Evolutionary conservation across 2,329 filamentous ascomycete species (phyloP).

Genomic region (Penicillium capsulatum): DNA sequence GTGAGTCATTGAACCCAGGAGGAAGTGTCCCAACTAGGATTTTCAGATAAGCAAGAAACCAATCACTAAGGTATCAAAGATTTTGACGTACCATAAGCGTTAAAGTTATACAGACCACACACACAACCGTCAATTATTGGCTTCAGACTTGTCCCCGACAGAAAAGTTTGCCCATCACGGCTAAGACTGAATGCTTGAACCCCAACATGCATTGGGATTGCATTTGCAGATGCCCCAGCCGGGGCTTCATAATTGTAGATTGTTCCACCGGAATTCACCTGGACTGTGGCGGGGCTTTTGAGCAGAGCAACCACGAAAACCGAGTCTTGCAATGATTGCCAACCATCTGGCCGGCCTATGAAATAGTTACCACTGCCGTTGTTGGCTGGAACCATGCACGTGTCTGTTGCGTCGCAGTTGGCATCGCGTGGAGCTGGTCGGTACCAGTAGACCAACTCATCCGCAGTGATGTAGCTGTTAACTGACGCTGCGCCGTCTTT

Average conservation of each 20-base stretch:
- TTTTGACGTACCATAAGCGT: constrained; percentile 41
- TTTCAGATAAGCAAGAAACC: neutral
- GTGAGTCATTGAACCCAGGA: constrained; percentile 13
- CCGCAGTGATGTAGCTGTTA: constrained; percentile 42
- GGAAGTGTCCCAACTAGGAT: constrained; percentile 24
- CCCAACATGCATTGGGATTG: constrained; percentile 43
- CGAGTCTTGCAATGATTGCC: constrained; percentile 48
- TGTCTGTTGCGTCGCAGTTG: constrained; percentile 52
- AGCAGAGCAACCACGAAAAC: constrained; percentile 53
- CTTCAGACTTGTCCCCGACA: constrained; percentile 19
- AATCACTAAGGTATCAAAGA: neutral
- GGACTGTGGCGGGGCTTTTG: constrained; percentile 43
- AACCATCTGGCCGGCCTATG: constrained; percentile 50
- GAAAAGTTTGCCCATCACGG: constrained; percentile 35
- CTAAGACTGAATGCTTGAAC: constrained; percentile 44
- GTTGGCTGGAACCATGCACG: constrained; percentile 45
- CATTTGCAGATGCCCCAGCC: constrained; percentile 41
- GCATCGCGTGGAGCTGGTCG: constrained; percentile 47
- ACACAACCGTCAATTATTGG: constrained; percentile 18
- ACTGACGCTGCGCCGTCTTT: constrained; percentile 43
- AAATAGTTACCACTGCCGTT: constrained; percentile 52
- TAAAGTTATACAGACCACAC: constrained; percentile 37
- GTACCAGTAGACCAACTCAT: constrained; percentile 56
- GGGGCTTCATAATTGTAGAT: constrained; percentile 30
- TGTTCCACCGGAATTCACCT: constrained; percentile 27